A percentile compares a stretch with the other conserved stretches of the same genome.
These are phyloP conservation scores for Punica granatum DNA, from an alignment of 345 rosid genomes.

Conservation along the genomic window DNA sequence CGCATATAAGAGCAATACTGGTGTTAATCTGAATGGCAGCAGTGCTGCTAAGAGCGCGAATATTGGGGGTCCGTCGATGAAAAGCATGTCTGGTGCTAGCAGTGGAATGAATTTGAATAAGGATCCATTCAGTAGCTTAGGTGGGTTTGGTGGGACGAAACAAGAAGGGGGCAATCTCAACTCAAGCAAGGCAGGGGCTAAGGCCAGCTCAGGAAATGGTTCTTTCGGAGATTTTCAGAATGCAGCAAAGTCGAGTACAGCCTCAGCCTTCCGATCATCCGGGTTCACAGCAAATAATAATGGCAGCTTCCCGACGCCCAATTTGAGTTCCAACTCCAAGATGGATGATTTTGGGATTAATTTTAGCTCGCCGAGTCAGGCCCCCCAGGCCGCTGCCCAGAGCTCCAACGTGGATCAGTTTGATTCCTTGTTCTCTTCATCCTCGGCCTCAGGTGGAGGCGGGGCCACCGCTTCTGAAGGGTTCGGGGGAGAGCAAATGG, in stretches of 20 bases:
- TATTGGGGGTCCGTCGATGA: constrained; percentile 65
- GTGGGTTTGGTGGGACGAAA: constrained; percentile 53
- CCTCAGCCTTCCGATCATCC: constrained; percentile 29
- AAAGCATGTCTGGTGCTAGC: constrained; percentile 31
- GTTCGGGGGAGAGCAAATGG: constrained; percentile 34
- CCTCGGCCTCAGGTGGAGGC: constrained; percentile 33
- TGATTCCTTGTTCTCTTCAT: constrained; percentile 44
- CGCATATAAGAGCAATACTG: constrained; percentile 30
- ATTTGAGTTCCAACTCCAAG: constrained; percentile 19
- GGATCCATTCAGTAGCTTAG: constrained; percentile 82
- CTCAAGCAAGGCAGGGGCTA: constrained; percentile 33
- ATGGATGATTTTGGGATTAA: constrained; percentile 48
- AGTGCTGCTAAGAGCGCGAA: constrained; percentile 30
- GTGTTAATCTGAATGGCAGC: constrained; percentile 19
- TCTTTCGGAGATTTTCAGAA: constrained; percentile 57
- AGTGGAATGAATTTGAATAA: constrained; percentile 37
- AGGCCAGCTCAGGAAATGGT: constrained; percentile 23
- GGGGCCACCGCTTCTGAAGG: constrained; percentile 28
- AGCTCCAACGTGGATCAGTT: constrained; percentile 48
- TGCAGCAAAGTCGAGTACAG: constrained; percentile 37
- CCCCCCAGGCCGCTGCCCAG: constrained; percentile 36
- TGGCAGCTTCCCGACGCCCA: constrained; percentile 33
- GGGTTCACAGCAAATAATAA: constrained; percentile 28
- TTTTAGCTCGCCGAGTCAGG: constrained; percentile 34
- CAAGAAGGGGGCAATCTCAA: constrained; percentile 44